Base-by-base conservation (phyloP, 1,139 yeast genomes). In the Saccharomyces hybrid region DNA sequence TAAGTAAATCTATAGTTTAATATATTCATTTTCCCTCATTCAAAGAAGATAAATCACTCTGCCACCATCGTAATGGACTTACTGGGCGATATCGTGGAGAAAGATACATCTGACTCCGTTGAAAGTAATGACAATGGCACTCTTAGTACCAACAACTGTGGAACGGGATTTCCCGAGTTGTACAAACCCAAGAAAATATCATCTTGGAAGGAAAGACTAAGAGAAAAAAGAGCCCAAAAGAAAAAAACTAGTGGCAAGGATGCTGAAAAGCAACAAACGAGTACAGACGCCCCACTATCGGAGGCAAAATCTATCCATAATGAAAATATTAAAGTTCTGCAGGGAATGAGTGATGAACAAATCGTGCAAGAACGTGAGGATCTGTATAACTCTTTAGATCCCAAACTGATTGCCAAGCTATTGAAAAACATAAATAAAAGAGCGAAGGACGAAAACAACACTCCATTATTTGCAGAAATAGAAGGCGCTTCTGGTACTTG, bases 31-130 rank as follows among this genome's bases (percentile, higher is more conserved):
- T 31, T 48, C 44, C 32, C 16, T 16, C 20, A 23, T 26, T 11
- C 14, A n/a, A 16, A 25, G 26, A 14, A 23, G 13, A 26, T 26
- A 44, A 26, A 23, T 6, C 14, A 29, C 25, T 26, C 7, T 23
- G 25, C 6, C 20, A 48, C n/a, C 13, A 16, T 20, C 11, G 9
- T 16, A 28, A 85, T 86, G 93, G 87, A 85, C 68, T 74, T 84
- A 61, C 72, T 86, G 20, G 88, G 89, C 8, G 95, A 88, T 56
- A 85, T 88, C 48, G 83, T 87, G 7, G 96, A 87, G 68, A 83
- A 78, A 56, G 85, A 83, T 41, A 73, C 74, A 0, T 71, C 62
- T 16, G 23, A 71, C 28, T 72, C 1, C 76, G 78, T 0, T 66
- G 44, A 38, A 5, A 38, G 13, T 20, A 38, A 38, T 65, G 47